Conservation (phyloP, 108 stramenopile genomes). For the Nitzschia sp. region DNA sequence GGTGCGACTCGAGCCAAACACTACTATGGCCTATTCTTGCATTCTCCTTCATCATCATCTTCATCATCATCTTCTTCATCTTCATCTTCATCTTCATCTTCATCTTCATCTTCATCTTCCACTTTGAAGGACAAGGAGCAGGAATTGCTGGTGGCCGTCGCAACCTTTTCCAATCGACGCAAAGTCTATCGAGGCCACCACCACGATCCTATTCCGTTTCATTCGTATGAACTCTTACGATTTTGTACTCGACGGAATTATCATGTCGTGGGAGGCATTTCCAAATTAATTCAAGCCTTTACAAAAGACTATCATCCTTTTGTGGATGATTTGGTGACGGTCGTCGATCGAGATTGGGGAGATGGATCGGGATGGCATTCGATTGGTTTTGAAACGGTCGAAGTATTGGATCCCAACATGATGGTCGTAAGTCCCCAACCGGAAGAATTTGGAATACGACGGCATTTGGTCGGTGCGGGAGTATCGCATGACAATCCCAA, state of each 20-base stretch:
- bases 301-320: conserved; percentile 29
- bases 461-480: no score
- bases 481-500: no score
- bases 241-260: conserved; percentile 52
- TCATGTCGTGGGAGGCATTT: conserved; percentile 62
- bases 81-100: no score
- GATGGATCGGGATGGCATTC: conserved; percentile 44
- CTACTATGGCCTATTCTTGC: conserved; percentile 52
- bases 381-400: conserved; percentile 54
- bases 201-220: no score
- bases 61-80: no score
- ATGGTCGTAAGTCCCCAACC: conserved; percentile 55
- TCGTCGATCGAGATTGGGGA: conserved; percentile 79
- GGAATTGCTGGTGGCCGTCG: conserved; percentile 57
- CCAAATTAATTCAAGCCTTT: conserved; percentile 60
- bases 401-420: conserved; percentile 49
- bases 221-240: conserved; percentile 65
- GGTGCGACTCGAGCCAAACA: conserved; percentile 57
- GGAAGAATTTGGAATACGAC: background rate
- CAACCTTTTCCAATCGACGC: conserved; percentile 57
- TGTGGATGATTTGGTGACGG: conserved; percentile 71
- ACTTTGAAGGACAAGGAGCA: background rate
- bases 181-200: conserved; percentile 29
- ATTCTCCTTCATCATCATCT: no score
- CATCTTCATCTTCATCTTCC: no score